Conservation (phyloP, 192 early-diverging fungal genomes). For the Chytriomyces confervae region DNA sequence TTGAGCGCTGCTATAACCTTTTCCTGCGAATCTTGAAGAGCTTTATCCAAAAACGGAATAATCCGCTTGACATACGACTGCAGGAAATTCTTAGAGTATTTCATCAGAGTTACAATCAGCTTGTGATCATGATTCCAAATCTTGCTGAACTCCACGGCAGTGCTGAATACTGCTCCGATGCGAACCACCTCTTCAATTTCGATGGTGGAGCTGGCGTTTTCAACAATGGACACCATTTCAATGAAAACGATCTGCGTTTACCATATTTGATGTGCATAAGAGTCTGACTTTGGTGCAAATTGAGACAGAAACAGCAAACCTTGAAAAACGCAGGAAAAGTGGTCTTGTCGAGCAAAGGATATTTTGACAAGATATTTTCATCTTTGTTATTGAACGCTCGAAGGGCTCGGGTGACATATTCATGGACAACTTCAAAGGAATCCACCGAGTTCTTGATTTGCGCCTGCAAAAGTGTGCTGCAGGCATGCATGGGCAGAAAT, state of each 20-base stretch:
- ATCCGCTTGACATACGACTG: slow-evolving; percentile 25
- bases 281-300: no score
- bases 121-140: not conserved
- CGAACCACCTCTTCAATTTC: not conserved
- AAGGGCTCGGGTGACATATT: slow-evolving; percentile 22
- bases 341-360: slow-evolving; percentile 21
- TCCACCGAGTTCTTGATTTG: slow-evolving; percentile 11
- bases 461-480: not conserved
- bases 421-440: slow-evolving; percentile 15
- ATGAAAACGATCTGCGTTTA: slow-evolving; percentile 15
- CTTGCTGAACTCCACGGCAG: slow-evolving; percentile 27
- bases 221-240: slow-evolving; percentile 23
- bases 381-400: not conserved
- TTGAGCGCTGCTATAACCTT: slow-evolving; percentile 9
- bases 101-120: not conserved
- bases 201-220: not conserved
- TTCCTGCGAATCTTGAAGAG: not conserved
- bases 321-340: slow-evolving; percentile 32
- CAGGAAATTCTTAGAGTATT: slow-evolving; percentile 14
- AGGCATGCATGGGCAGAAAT: not conserved
- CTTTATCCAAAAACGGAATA: slow-evolving; percentile 9
- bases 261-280: no score
- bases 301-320: slow-evolving; percentile 2
- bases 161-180: slow-evolving; percentile 1
- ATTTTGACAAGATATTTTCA: slow-evolving; percentile 15